Conservation (phyloP, 345 rosid species). For the Pistacia integerrima region DNA sequence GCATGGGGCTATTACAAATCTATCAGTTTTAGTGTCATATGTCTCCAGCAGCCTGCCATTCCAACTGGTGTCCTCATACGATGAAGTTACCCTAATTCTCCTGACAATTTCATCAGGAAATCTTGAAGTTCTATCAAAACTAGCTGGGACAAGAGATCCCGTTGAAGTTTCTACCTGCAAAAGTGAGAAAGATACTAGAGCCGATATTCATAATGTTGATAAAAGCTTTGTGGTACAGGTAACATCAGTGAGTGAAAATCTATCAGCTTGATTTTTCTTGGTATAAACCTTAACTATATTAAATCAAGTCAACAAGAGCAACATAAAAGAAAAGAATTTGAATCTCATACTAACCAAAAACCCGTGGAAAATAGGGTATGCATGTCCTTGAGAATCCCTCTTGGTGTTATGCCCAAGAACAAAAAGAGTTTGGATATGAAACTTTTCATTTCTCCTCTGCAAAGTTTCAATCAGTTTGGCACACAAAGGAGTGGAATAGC, state of each 20-base stretch:
- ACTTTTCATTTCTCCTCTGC: conserved; percentile 64
- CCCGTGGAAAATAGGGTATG: conserved; percentile 72
- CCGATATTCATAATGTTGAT: not conserved
- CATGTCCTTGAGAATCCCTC: conserved; percentile 56
- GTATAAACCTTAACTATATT: not conserved
- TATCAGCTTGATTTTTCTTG: conserved; percentile 8
- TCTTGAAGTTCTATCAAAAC: conserved; percentile 66
- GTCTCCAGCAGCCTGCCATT: conserved; percentile 75
- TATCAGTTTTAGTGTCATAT: conserved; percentile 70
- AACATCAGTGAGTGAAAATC: not conserved
- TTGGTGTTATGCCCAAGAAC: conserved; percentile 79
- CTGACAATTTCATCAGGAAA: conserved; percentile 86
- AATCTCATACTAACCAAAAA: conserved; percentile 54
- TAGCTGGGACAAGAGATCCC: conserved; percentile 65
- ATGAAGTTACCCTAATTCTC: conserved; percentile 65
- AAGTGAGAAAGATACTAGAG: conserved; percentile 14
- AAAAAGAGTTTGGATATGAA: conserved; percentile 60
- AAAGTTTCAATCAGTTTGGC: conserved; percentile 64
- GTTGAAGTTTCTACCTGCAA: conserved; percentile 68
- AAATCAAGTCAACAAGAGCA: not conserved
- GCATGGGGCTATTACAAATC: conserved; percentile 73
- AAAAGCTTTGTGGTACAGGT: not conserved
- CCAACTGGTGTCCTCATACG: conserved; percentile 62
- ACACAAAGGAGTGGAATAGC: conserved; percentile 72
- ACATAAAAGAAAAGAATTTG: conserved; percentile 1